phyloP scores from a whole-genome alignment of 1,139 yeast species.

The Suhomyces anneliseae region DNA sequence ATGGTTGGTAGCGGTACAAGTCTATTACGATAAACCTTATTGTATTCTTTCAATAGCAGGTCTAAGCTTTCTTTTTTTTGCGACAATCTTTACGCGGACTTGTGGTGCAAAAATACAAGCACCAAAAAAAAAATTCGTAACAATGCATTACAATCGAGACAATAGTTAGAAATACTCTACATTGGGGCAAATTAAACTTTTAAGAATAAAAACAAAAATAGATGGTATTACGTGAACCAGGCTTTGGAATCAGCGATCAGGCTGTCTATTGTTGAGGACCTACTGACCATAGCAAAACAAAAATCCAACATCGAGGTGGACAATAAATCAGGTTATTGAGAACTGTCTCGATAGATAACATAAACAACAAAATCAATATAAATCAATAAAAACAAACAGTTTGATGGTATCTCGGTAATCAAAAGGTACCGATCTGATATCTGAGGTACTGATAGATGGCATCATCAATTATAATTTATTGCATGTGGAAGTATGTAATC shows the following conservation, averaged over 20 bases:
- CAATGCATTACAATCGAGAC: not conserved
- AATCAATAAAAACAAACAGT: too few species aligned
- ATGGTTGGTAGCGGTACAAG: conserved; percentile 2
- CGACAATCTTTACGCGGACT: conserved; percentile 5
- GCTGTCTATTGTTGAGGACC: conserved; percentile 1
- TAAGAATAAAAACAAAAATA: conserved; percentile 1
- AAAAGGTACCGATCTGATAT: not conserved
- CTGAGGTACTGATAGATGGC: too few species aligned
- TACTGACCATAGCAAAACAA: not conserved
- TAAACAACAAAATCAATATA: too few species aligned
- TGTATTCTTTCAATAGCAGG: conserved; percentile 1
- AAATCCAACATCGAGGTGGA: not conserved
- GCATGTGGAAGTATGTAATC: not conserved
- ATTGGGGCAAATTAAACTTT: conserved; percentile 2
- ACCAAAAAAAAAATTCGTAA: not conserved
- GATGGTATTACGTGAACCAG: not conserved
- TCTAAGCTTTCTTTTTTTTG: conserved; percentile 1
- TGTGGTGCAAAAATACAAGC: not conserved
- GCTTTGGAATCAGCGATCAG: not conserved
- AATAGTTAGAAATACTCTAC: not conserved
- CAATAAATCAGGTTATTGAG: not conserved
- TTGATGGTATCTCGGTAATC: too few species aligned
- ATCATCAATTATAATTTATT: too few species aligned
- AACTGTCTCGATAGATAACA: too few species aligned
- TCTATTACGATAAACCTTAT: conserved; percentile 3